Evolutionary conservation across 495 filamentous ascomycete genomes (phyloP).

Genomic region (Aspergillus diversus): DNA sequence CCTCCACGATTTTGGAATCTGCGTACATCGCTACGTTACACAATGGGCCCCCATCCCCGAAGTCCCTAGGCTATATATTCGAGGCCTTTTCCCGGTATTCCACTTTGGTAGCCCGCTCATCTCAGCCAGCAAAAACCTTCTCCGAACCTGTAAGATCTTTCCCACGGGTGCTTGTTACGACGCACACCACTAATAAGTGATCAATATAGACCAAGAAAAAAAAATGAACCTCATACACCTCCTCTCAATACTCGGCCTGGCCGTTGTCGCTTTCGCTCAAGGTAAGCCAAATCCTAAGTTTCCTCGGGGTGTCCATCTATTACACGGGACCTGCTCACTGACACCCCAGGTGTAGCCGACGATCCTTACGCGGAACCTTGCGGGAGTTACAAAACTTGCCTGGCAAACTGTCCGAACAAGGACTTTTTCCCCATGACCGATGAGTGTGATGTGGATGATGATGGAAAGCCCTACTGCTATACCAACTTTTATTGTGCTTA

Average conservation of each 20-base stretch:
- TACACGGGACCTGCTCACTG: not conserved
- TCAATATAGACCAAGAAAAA: no score
- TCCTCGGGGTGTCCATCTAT: not conserved
- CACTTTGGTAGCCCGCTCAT: not conserved
- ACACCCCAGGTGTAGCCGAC: not conserved
- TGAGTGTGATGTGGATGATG: constrained; percentile 6
- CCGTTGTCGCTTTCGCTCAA: constrained; percentile 7
- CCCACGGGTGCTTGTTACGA: not conserved
- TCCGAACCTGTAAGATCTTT: not conserved
- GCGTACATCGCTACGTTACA: no score
- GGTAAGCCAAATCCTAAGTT: not conserved
- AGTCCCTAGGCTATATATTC: not conserved
- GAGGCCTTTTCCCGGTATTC: not conserved
- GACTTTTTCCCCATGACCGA: constrained; percentile 14
- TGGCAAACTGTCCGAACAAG: constrained; percentile 4
- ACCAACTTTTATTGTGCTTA: not conserved
- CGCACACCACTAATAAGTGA: not conserved
- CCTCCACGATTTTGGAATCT: no score
- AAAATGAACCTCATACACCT: constrained; percentile 2
- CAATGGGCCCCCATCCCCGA: not conserved
- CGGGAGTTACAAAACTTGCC: constrained; percentile 10
- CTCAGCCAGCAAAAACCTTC: not conserved
- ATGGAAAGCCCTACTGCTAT: constrained; percentile 18
- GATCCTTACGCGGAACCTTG: constrained; percentile 6
- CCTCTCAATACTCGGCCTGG: constrained; percentile 6